A percentile compares a stretch with the other conserved stretches of the same genome.
Conservation (phyloP, 768 basidiomycete species). For the Lanmaoa pseudosensibilis region DNA sequence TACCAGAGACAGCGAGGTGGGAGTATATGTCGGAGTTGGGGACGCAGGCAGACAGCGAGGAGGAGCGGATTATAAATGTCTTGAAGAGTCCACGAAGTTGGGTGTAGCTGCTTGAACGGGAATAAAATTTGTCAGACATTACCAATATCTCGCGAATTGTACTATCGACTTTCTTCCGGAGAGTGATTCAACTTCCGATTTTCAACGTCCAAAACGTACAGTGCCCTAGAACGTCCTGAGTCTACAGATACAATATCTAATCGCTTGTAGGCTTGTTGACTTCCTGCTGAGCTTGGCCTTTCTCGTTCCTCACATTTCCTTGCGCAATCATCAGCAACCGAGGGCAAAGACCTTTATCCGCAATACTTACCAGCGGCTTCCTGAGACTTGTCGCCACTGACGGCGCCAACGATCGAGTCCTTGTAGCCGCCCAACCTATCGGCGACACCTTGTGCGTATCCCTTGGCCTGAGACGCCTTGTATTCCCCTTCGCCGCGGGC, state of each 20-base stretch:
- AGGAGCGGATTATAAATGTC: conserved; percentile 61
- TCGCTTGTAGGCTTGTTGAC: conserved; percentile 40
- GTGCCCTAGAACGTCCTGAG: background rate
- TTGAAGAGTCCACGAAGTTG: conserved; percentile 66
- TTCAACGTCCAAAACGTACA: conserved; percentile 2
- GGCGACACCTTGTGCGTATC: conserved; percentile 47
- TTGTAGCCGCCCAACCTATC: conserved; percentile 52
- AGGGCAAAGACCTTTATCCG: accelerated
- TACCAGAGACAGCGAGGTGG: conserved; percentile 87
- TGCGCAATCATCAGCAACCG: background rate
- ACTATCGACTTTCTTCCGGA: background rate
- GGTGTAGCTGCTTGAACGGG: conserved; percentile 34
- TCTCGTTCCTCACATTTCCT: conserved; percentile 57
- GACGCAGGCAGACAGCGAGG: conserved; percentile 57
- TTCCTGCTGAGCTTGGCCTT: conserved; percentile 55
- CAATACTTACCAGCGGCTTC: conserved; percentile 43
- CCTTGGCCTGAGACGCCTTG: conserved; percentile 48
- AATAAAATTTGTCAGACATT: background rate
- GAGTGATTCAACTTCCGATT: background rate
- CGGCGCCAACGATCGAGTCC: conserved; percentile 53
- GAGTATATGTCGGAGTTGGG: conserved; percentile 85
- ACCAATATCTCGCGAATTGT: background rate
- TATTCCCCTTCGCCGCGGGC: conserved; percentile 47
- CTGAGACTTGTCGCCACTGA: conserved; percentile 56
- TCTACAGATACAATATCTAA: background rate